Evolutionary conservation across 2,329 filamentous ascomycete species (phyloP).

Genomic region (Periconia sp.): DNA sequence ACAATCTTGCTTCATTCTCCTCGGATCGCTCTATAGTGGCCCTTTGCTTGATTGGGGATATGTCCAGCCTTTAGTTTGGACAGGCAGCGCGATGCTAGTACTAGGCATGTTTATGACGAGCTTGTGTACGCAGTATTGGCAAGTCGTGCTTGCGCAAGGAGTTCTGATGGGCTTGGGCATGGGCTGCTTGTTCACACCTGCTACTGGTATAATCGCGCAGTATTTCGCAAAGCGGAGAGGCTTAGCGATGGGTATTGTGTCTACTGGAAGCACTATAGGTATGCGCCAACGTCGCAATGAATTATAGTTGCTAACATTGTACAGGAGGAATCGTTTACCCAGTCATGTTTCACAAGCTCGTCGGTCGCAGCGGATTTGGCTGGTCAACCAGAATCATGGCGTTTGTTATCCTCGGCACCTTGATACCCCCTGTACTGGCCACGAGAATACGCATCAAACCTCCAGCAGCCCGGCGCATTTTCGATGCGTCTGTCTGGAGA

Average conservation of each 20-base stretch:
- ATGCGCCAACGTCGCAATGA: neutral
- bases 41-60: conserved; percentile 51
- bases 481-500: neutral
- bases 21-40: conserved; percentile 37
- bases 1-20: conserved; percentile 23
- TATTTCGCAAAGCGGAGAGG: neutral
- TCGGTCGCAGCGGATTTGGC: neutral
- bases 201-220: neutral
- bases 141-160: conserved; percentile 32
- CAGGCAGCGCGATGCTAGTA: conserved; percentile 43
- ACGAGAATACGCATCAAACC: neutral
- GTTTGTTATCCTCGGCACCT: neutral
- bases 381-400: neutral
- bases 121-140: conserved; percentile 51
- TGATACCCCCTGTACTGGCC: neutral
- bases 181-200: neutral
- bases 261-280: conserved; percentile 1
- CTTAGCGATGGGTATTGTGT: neutral
- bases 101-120: conserved; percentile 54
- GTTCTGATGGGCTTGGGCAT: conserved; percentile 6
- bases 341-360: neutral
- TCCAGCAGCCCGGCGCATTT: neutral
- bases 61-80: conserved; percentile 48
- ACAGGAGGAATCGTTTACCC: conserved; percentile 2
- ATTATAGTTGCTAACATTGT: neutral